Conservation (phyloP, 83 land plant species). For the Diphasiastrum complanatum region DNA sequence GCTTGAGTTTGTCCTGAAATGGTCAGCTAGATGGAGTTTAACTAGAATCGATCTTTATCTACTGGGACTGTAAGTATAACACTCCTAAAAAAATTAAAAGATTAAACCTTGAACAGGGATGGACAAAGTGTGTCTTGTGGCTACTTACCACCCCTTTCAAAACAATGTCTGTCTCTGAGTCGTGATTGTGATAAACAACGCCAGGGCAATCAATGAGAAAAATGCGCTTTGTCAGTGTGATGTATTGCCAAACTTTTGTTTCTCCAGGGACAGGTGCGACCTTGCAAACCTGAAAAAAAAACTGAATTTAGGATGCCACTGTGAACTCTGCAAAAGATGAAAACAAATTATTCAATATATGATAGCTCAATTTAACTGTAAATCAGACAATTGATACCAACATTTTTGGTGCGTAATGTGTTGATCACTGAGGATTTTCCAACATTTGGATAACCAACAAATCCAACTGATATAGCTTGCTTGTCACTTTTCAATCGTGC, state of each 20-base stretch:
- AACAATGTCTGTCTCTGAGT: conserved; percentile 89
- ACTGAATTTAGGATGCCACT: background rate
- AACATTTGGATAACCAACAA: conserved; percentile 98
- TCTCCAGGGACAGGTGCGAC: conserved; percentile 99
- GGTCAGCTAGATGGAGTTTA: too few species aligned
- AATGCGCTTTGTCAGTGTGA: conserved; percentile 92
- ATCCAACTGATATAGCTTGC: conserved; percentile 97
- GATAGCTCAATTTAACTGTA: background rate
- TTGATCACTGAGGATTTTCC: conserved; percentile 98
- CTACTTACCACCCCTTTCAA: conserved; percentile 95
- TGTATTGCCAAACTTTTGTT: conserved; percentile 99
- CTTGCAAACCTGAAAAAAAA: conserved; percentile 70
- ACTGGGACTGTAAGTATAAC: too few species aligned
- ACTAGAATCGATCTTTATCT: too few species aligned
- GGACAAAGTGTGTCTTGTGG: too few species aligned
- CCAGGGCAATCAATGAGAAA: conserved; percentile 97
- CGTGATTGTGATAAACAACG: conserved; percentile 85
- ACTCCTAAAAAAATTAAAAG: too few species aligned
- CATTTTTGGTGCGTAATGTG: conserved; percentile 85
- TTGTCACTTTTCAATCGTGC: conserved; percentile 89
- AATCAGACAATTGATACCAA: conserved; percentile 18
- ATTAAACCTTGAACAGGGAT: too few species aligned
- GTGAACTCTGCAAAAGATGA: background rate
- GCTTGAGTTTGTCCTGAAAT: too few species aligned
- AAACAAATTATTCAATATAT: conserved; percentile 1